A percentile compares a stretch with the other conserved stretches of the same genome.
Conservation (phyloP, 1,284 basidiomycete species). For the Cryptococcus sp. region DNA sequence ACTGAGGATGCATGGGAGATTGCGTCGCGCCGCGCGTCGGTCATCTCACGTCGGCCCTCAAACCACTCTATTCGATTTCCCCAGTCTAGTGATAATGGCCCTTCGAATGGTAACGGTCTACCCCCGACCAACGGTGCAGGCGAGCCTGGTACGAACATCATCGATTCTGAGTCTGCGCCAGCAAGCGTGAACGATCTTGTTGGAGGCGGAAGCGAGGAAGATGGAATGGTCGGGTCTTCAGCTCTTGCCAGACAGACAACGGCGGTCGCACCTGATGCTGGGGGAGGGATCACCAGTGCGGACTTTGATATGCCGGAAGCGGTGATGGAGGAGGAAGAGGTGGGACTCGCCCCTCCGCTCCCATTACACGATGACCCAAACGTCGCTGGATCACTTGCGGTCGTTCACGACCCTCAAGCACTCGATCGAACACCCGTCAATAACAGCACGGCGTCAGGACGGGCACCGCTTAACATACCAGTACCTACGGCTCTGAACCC, state of each 20-base stretch:
- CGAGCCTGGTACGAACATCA: constrained; percentile 19
- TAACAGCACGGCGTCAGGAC: background rate
- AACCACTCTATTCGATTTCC: constrained; percentile 40
- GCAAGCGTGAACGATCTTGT: constrained; percentile 33
- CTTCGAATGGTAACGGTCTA: constrained; percentile 5
- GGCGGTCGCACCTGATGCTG: constrained; percentile 15
- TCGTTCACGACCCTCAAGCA: background rate
- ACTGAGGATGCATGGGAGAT: constrained; percentile 59
- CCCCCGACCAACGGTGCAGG: constrained; percentile 10
- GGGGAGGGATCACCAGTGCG: background rate
- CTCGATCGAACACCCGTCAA: background rate
- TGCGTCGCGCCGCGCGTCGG: constrained; percentile 47
- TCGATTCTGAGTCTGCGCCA: constrained; percentile 17
- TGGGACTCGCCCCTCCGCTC: background rate
- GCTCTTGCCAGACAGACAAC: constrained; percentile 24
- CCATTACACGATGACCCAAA: background rate
- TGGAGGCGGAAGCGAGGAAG: constrained; percentile 19
- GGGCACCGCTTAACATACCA: background rate
- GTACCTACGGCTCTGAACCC: constrained; percentile 2
- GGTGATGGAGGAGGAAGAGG: constrained; percentile 14
- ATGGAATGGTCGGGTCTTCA: constrained; percentile 13
- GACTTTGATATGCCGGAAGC: constrained; percentile 20
- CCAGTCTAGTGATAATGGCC: background rate
- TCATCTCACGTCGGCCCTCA: constrained; percentile 44
- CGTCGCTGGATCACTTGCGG: background rate